Conservation (phyloP, 345 rosid species). For the Aquilaria sinensis region DNA sequence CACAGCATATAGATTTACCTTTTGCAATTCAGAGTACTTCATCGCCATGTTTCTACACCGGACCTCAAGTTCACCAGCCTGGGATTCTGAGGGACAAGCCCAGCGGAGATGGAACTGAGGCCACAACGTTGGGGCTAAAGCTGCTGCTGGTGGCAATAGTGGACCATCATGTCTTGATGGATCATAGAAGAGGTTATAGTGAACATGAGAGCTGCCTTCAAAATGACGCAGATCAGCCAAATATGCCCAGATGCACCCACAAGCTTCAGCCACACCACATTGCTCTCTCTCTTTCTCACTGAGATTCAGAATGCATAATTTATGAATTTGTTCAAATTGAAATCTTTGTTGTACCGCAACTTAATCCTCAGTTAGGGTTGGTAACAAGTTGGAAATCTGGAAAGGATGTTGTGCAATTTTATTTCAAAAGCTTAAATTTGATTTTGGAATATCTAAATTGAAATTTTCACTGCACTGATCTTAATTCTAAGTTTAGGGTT, state of each 20-base stretch:
- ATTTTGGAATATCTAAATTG: too few species aligned
- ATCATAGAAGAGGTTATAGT: conserved; percentile 76
- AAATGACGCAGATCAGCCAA: conserved; percentile 65
- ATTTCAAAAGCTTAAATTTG: too few species aligned
- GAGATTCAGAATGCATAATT: conserved; percentile 17
- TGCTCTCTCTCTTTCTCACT: conserved; percentile 92
- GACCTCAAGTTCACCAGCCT: conserved; percentile 62
- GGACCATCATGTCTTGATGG: conserved; percentile 48
- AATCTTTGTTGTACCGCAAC: too few species aligned
- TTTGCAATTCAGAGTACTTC: conserved; percentile 57
- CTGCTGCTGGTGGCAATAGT: conserved; percentile 92
- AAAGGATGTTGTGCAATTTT: too few species aligned
- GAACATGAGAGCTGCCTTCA: conserved; percentile 56
- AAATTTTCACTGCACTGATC: too few species aligned
- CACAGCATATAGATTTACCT: conserved; percentile 31
- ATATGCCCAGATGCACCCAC: conserved; percentile 93
- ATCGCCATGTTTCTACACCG: conserved; percentile 60
- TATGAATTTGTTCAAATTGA: too few species aligned
- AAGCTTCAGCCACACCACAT: conserved; percentile 52
- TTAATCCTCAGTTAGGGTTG: too few species aligned
- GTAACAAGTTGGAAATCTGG: too few species aligned
- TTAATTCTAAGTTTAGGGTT: too few species aligned
- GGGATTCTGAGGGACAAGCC: conserved; percentile 90
- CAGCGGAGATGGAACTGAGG: conserved; percentile 97
- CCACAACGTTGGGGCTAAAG: conserved; percentile 96